A percentile compares a stretch with the other conserved stretches of the same genome.
Evolutionary conservation across 2,329 filamentous ascomycete species (phyloP).

Genomic region (Lasiodiplodia sp.): DNA sequence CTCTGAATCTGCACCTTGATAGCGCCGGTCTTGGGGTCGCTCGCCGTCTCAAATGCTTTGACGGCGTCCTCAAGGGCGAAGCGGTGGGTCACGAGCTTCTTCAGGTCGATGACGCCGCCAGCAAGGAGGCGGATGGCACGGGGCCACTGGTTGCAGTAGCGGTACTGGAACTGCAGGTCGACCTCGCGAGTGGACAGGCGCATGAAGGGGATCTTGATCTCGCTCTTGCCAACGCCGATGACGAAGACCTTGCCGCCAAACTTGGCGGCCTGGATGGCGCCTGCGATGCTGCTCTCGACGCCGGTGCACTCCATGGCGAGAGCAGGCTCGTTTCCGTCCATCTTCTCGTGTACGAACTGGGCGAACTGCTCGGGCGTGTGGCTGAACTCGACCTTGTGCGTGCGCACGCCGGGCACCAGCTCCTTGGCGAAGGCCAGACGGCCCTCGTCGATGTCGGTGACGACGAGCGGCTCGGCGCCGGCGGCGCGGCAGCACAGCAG

Average conservation of each 20-base stretch:
- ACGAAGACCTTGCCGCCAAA: constrained; percentile 98
- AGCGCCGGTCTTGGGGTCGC: constrained; percentile 88
- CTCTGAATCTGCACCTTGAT: constrained; percentile 97
- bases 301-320: constrained; percentile 93
- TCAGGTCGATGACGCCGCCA: constrained; percentile 82
- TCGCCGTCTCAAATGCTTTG: constrained; percentile 87
- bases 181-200: constrained; percentile 87
- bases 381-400: constrained; percentile 75
- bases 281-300: constrained; percentile 85
- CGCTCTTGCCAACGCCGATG: constrained; percentile 92
- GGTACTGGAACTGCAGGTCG: constrained; percentile 95
- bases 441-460: constrained; percentile 92
- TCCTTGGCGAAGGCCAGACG: constrained; percentile 84
- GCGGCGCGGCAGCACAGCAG: constrained; percentile 84
- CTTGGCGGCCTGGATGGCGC: constrained; percentile 88
- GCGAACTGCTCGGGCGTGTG: constrained; percentile 74
- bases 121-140: constrained; percentile 87
- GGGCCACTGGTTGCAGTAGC: constrained; percentile 96
- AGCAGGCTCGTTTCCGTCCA: constrained; percentile 81
- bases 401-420: constrained; percentile 79
- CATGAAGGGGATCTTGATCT: constrained; percentile 97
- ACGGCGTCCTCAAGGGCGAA: constrained; percentile 86
- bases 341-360: constrained; percentile 70
- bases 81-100: constrained; percentile 85
- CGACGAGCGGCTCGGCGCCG: constrained; percentile 87